Evolutionary conservation across 1,284 basidiomycete species (phyloP), one percentile per base, ranked within the genome.

Genomic region (Cerrena zonata): DNA sequence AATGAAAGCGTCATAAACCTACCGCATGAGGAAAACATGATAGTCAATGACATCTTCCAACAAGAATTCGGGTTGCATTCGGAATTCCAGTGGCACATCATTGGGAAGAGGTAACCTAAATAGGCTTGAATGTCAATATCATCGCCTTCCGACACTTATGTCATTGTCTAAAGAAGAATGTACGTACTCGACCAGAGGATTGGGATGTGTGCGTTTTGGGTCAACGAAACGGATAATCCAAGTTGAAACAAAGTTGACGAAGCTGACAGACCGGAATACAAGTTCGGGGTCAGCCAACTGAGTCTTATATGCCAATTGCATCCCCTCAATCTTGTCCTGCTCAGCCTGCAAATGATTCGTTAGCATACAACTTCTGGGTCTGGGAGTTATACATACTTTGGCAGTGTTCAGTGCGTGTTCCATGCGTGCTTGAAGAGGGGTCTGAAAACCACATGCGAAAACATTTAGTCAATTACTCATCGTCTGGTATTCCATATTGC

Each of bases 151-250:
- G n/a, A n/a, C n/a, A n/a, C n/a, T n/a, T n/a, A n/a, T n/a, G n/a
- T n/a, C n/a, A n/a, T n/a, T n/a, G n/a, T n/a, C n/a, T n/a, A n/a
- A n/a, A n/a, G n/a, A n/a, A n/a, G 36, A 23, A 44, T 45, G 37
- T 13, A 75, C 86, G 48, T 55, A 94, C 90, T 79, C 73, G 36
- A 86, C 79, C 13, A 69, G 63, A 2, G 79, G 77, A 48, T 74
- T 78, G 0, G 96, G 96, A 63, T 98, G 92, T 25, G 73, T 66
- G 57, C 86, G 84, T 51, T 72, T 78, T 1, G 93, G 91, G 60
- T 99, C 96, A n/a, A 89, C 93, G 52, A 90, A 80, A 4, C 94
- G 84, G 48, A 98, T 88, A 18, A 99, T 74, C 95, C 95, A 99
- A 0, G 89, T 90, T 62, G 95, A 95, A 45, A 94, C 74, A 68